A percentile compares a stretch with the other conserved stretches of the same genome.
Evolutionary conservation across 1,139 yeast species (phyloP).

Genomic region (Diutina rugosa): DNA sequence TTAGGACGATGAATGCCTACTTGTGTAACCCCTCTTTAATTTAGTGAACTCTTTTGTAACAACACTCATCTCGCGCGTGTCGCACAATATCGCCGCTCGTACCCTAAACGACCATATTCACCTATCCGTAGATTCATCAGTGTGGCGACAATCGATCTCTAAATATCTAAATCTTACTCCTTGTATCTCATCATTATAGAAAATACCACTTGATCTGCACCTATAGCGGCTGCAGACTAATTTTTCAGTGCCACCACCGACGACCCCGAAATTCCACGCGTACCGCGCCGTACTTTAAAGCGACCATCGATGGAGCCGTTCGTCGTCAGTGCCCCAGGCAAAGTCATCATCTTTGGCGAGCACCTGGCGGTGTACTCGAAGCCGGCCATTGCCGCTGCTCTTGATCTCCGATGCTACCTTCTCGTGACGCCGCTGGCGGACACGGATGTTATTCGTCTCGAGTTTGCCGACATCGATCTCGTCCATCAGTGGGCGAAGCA

Average conservation of each 20-base stretch:
- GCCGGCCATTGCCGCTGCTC: slow-evolving; percentile 88
- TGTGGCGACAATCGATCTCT: no score
- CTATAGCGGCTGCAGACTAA: neutral
- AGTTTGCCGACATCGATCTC: slow-evolving; percentile 74
- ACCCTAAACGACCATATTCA: neutral
- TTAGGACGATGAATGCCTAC: no score
- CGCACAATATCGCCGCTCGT: neutral
- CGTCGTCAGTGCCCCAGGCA: slow-evolving; percentile 89
- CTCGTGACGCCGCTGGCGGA: slow-evolving; percentile 37
- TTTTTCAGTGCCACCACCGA: neutral
- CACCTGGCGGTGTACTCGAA: slow-evolving; percentile 92
- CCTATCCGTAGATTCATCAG: neutral
- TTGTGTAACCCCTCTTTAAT: no score
- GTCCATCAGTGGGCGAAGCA: slow-evolving; percentile 45
- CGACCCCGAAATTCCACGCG: neutral
- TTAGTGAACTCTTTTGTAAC: neutral
- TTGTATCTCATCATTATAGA: neutral
- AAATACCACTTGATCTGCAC: neutral
- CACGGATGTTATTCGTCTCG: slow-evolving; percentile 36
- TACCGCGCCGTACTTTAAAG: no score
- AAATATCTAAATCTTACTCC: neutral
- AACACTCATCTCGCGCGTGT: neutral
- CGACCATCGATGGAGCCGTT: slow-evolving; percentile 25
- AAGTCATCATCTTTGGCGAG: slow-evolving; percentile 91
- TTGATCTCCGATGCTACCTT: slow-evolving; percentile 70